Base-by-base conservation (phyloP, 306 rosid genomes). In the Hippophae tibetana region DNA sequence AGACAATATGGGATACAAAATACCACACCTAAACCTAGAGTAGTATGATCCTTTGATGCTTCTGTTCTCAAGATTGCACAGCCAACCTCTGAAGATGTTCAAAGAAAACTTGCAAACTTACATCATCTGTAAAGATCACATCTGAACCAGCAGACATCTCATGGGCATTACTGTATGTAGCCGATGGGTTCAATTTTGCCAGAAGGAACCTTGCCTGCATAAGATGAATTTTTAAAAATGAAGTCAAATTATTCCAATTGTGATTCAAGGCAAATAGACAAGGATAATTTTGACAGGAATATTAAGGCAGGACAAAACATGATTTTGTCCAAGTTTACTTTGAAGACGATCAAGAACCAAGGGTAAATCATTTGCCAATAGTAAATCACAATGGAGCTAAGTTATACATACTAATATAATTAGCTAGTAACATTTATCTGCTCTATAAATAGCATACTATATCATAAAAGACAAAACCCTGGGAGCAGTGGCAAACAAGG, bases 81-180 rank as follows among this genome's bases (percentile, higher is more conserved):
- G 99, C 95, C 85, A 92, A 78, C 89, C 86, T 88, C 74, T 87
- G 96, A 67, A 92, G 89, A 82, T 92, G 99, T 75, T 88, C 95
- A 26, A 85, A 88, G 87, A 92, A 92, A 67, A 92, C 96, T 84
- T 92, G 96, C 70, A 92, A 95, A 71, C 93, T 92, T 41, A 88
- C 99, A 58, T 92, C 99, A 42, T 92, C 99, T 0, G 99, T 92
- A 78, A 92, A 92, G 71, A 88, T 92, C 45, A 87, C 82, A 66
- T 92, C 96, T 5, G 99, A 92, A 45, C 99, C 99, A 12, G 95
- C 81, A 47, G 92, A 79, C 78, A 92, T 78, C 63, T 92, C 99
- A 14, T 87, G 86, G 9, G 95, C 83, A 66, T 80, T 92, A 67
- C 68, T 92, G 75, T 92, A 92, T 10, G 99, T 92, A 46, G 99